These are phyloP conservation scores for Ichthyophthirius multifiliis DNA, from an alignment of 169 alveolate species.

Conservation along the genomic window DNA sequence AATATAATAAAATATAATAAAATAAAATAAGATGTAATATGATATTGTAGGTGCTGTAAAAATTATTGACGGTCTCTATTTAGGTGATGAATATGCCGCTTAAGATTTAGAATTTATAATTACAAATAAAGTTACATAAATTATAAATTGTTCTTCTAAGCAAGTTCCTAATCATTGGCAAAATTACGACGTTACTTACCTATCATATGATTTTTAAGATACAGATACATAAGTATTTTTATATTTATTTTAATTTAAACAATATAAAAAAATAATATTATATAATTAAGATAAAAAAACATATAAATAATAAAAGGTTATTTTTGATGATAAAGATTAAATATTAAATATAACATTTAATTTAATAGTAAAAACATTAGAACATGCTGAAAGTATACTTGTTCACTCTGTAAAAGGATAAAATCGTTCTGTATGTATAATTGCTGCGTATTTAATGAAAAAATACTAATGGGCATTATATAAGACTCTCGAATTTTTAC, in stretches of 20 bases:
- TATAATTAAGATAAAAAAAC: too few species aligned
- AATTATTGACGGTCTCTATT: too few species aligned
- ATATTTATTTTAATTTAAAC: too few species aligned
- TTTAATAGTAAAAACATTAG: constrained; percentile 69
- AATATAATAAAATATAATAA: too few species aligned
- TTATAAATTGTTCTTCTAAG: constrained; percentile 84
- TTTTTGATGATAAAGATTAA: constrained; percentile 69
- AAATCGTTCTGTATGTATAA: constrained; percentile 68
- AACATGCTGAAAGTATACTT: constrained; percentile 69
- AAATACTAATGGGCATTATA: constrained; percentile 66
- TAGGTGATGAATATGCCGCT: too few species aligned
- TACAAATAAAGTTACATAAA: constrained; percentile 81
- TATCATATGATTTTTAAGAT: constrained; percentile 80
- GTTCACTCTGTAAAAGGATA: constrained; percentile 79
- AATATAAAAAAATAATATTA: neutral
- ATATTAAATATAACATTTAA: constrained; percentile 51
- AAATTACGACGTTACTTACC: constrained; percentile 83
- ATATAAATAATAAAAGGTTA: constrained; percentile 17
- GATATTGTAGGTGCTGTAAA: too few species aligned
- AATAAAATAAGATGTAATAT: too few species aligned
- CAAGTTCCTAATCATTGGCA: constrained; percentile 89
- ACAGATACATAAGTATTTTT: constrained; percentile 64
- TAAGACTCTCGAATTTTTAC: constrained; percentile 75
- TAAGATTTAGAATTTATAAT: constrained; percentile 77
- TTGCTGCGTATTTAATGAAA: constrained; percentile 75